Base-by-base conservation (phyloP, 140 eudicot species). In the Stevia rebaudiana region DNA sequence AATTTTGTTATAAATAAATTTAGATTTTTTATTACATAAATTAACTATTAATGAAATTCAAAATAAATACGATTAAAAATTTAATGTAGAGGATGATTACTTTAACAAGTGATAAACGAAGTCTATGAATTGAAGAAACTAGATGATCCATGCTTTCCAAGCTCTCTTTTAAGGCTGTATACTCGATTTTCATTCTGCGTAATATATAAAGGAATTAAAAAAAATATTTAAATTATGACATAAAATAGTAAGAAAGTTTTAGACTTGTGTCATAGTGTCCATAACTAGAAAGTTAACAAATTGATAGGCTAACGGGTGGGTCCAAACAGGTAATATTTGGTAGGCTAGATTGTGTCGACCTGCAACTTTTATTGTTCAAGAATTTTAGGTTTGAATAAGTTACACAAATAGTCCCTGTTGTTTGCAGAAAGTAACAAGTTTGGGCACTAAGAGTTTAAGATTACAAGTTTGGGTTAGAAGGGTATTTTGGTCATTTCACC, bases 151-250 rank as follows among this genome's bases (percentile, higher is more conserved):
- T 79, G 55, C 83, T 83, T 64, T 80, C 86, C 77, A 94, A 79
- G 77, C 95, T 88, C 82, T 94, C 99, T 71, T 73, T 88, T 13
- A 88, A 87, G 28, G 90, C 74, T 33, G 88, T 87, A 80, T 81
- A 79, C 50, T 92, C 98, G 19, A 92, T 79, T 78, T 69, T 89
- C 86, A 94, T 72, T 81, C 97, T 94, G 81, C 71, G 79, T 21
- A 46, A 61, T 46, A 50, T 30, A 44, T 70, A 19, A 68, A 41
- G n/a, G 1, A 19, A 36, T 0, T 51, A 9, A 44, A 18, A 35
- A 7, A 24, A 19, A 54, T 36, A 56, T 13, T 19, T 12, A 70
- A 3, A 33, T 58, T 58, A 9, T 19, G 8, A 31, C 5, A 40
- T 46, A 30, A 21, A 49, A 49, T 49, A 49, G 55, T 17, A 49